Conservation (phyloP, 805 yeast species). For the Cyberlindnera petersonii region DNA sequence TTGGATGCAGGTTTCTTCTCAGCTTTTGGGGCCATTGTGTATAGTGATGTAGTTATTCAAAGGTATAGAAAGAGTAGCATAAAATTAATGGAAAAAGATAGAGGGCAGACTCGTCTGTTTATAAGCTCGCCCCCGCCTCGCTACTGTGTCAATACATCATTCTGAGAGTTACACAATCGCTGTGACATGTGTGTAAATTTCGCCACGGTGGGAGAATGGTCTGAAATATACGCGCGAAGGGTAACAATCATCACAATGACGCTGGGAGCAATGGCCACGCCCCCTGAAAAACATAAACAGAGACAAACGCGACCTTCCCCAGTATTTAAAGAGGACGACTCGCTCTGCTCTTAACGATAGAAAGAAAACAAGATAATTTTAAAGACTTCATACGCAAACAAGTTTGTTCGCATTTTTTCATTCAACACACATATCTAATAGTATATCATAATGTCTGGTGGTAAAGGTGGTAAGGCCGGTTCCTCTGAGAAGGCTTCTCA, state of each 20-base stretch:
- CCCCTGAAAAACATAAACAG: too few species aligned
- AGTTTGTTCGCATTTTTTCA: slow-evolving; percentile 4
- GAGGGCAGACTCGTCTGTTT: slow-evolving; percentile 11
- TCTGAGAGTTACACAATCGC: neutral
- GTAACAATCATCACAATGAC: slow-evolving; percentile 30
- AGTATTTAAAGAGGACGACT: slow-evolving; percentile 2
- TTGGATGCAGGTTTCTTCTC: slow-evolving; percentile 69
- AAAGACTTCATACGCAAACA: slow-evolving; percentile 1
- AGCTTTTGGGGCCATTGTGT: slow-evolving; percentile 64
- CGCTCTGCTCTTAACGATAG: slow-evolving; percentile 1
- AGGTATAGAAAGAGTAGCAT: neutral
- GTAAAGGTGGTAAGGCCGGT: slow-evolving; percentile 88
- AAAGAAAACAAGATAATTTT: slow-evolving; percentile 45
- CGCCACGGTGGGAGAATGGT: slow-evolving; percentile 3
- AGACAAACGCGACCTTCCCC: too few species aligned
- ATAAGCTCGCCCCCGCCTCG: slow-evolving; percentile 12
- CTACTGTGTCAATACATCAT: too few species aligned
- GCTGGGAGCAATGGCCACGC: slow-evolving; percentile 90
- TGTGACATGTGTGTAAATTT: too few species aligned
- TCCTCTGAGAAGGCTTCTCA: slow-evolving; percentile 92
- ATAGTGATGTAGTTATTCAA: slow-evolving; percentile 8
- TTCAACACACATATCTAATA: neutral
- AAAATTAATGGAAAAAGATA: neutral
- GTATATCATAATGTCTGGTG: slow-evolving; percentile 37
- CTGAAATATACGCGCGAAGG: slow-evolving; percentile 7